Percentiles rank a stretch among this genome's conserved stretches.
These are phyloP conservation scores for Backusella tarrabulga DNA, from an alignment of 192 early-diverging fungal species.

Conservation along the genomic window DNA sequence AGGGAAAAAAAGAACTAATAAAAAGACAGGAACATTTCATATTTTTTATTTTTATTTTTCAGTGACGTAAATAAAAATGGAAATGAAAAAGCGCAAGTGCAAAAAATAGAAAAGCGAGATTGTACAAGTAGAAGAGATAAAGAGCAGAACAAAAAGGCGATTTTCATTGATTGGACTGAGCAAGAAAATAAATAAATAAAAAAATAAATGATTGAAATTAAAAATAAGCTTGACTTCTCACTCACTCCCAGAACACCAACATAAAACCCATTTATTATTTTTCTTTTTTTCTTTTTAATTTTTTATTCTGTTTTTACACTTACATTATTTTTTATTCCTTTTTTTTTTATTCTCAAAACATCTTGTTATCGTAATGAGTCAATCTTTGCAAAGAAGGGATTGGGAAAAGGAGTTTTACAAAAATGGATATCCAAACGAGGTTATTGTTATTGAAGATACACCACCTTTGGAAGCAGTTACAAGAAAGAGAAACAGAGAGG, in stretches of 20 bases:
- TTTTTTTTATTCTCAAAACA: background rate
- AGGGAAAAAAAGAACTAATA: background rate
- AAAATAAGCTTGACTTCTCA: slow-evolving; percentile 5
- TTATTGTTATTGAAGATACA: slow-evolving; percentile 42
- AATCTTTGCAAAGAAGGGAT: background rate
- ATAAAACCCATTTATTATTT: background rate
- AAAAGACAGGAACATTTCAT: background rate
- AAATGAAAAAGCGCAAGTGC: background rate
- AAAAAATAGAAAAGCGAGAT: background rate
- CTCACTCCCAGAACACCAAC: background rate
- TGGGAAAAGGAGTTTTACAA: slow-evolving; percentile 40
- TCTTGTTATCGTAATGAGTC: background rate
- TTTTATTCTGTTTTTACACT: background rate
- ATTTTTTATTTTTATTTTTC: background rate
- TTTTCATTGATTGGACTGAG: background rate
- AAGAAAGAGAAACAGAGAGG: background rate
- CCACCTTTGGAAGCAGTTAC: slow-evolving; percentile 14
- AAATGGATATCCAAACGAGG: slow-evolving; percentile 40
- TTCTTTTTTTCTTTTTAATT: background rate
- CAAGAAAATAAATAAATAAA: slow-evolving; percentile 6
- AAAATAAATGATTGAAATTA: slow-evolving; percentile 6
- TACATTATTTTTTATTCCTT: background rate
- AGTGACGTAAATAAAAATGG: background rate
- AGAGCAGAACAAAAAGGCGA: background rate
- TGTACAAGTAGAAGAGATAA: background rate